Evolutionary conservation across 169 alveolate species (phyloP).

Genomic region (Plasmodium gaboni): DNA sequence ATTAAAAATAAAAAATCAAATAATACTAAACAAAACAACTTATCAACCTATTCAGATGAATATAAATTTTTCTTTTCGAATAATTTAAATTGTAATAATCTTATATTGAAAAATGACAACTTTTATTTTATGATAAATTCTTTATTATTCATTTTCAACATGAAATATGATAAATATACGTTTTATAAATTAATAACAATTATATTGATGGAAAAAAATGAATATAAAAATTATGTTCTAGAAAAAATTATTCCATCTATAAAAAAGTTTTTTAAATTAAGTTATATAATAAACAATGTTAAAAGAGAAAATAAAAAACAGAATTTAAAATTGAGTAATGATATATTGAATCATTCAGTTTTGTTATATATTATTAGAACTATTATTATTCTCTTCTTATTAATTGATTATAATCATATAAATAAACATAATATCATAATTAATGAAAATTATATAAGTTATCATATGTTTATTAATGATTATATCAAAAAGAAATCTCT

Average conservation of each 20-base stretch:
- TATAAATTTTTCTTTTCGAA: slow-evolving; percentile 50
- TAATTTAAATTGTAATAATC: slow-evolving; percentile 38
- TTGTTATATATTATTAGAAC: slow-evolving; percentile 58
- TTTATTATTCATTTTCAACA: slow-evolving; percentile 35
- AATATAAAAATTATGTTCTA: slow-evolving; percentile 56
- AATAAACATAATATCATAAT: slow-evolving; percentile 9
- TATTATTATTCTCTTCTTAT: slow-evolving; percentile 34
- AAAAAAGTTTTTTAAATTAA: slow-evolving; percentile 30
- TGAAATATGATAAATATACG: slow-evolving; percentile 33
- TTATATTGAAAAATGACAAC: slow-evolving; percentile 29
- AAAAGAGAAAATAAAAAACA: slow-evolving; percentile 41
- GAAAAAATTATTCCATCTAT: slow-evolving; percentile 42
- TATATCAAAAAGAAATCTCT: slow-evolving; percentile 54
- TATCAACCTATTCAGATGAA: slow-evolving; percentile 4
- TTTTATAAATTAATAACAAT: slow-evolving; percentile 47
- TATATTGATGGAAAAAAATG: slow-evolving; percentile 32
- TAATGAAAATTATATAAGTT: slow-evolving; percentile 33
- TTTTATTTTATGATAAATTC: slow-evolving; percentile 43
- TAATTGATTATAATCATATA: slow-evolving; percentile 50
- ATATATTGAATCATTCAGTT: slow-evolving; percentile 46
- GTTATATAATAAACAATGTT: slow-evolving; percentile 17
- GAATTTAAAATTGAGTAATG: slow-evolving; percentile 31
- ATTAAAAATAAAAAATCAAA: slow-evolving; percentile 22
- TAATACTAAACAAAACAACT: background rate
- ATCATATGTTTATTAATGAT: slow-evolving; percentile 17